These are phyloP conservation scores for Geranium rotundifolium DNA, from an alignment of 345 rosid genomes.

Conservation along the genomic window DNA sequence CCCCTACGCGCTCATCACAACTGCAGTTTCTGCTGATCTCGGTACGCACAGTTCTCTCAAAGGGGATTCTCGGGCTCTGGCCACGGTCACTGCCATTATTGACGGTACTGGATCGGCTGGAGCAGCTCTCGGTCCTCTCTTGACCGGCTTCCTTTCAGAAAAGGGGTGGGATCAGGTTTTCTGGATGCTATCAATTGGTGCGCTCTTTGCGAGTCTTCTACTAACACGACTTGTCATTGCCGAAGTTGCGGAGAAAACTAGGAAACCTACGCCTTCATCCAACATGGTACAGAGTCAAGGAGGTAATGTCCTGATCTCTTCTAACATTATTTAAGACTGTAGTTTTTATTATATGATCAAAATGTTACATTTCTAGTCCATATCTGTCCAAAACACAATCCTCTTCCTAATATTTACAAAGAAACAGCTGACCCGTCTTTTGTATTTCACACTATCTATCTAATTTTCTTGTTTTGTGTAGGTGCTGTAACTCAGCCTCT, in stretches of 20 bases:
- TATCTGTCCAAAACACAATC: not conserved
- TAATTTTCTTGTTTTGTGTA: conserved; percentile 9
- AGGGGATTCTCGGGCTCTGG: conserved; percentile 87
- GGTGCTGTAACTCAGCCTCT: conserved; percentile 25
- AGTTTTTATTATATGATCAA: too few relatives aligned
- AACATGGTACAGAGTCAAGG: conserved; percentile 15
- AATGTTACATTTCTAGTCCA: not conserved
- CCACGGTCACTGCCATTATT: conserved; percentile 87
- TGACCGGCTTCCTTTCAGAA: conserved; percentile 75
- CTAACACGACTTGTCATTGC: conserved; percentile 44
- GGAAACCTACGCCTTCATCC: conserved; percentile 8
- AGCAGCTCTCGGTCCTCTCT: conserved; percentile 84
- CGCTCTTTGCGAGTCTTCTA: conserved; percentile 72
- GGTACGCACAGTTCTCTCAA: conserved; percentile 80
- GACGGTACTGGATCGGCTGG: conserved; percentile 94
- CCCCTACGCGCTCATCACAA: conserved; percentile 93
- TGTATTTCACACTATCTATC: not conserved
- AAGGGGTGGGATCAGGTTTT: conserved; percentile 76
- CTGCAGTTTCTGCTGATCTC: conserved; percentile 93
- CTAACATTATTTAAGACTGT: too few relatives aligned
- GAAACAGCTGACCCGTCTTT: too few relatives aligned
- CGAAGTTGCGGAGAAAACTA: conserved; percentile 34
- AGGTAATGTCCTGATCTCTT: conserved; percentile 32
- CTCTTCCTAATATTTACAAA: not conserved
- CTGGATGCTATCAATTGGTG: conserved; percentile 55